phyloP scores from a whole-genome alignment of 2,329 filamentous ascomycete species.

The Colletotrichum trifolii region DNA sequence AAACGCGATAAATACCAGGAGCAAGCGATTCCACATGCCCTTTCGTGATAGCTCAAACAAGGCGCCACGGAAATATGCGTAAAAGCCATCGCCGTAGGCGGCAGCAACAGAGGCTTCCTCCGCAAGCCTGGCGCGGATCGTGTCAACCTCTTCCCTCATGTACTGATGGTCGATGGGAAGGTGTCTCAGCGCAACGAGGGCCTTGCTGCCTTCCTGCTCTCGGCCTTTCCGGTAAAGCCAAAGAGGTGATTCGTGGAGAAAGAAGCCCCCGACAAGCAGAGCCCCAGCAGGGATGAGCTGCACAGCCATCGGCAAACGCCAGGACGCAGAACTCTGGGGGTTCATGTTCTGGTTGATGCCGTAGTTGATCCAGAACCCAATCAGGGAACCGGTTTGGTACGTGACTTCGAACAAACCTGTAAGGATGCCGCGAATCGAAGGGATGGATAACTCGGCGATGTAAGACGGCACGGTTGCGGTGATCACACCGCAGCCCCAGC shows the following conservation, averaged over 20 bases:
- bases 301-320: slow-evolving; percentile 62
- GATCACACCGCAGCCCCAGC: slow-evolving; percentile 67
- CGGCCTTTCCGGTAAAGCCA: slow-evolving; percentile 40
- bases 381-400: slow-evolving; percentile 62
- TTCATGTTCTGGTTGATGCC: slow-evolving; percentile 55
- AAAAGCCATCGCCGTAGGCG: slow-evolving; percentile 46
- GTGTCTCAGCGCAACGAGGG: slow-evolving; percentile 55
- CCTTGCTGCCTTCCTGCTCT: slow-evolving; percentile 43
- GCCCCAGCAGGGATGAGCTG: slow-evolving; percentile 56
- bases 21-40: slow-evolving; percentile 54
- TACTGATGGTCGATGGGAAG: slow-evolving; percentile 54
- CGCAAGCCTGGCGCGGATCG: slow-evolving; percentile 51
- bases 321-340: slow-evolving; percentile 47
- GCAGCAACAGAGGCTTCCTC: slow-evolving; percentile 48
- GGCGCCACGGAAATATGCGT: slow-evolving; percentile 49
- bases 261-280: slow-evolving; percentile 56
- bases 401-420: slow-evolving; percentile 65
- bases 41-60: slow-evolving; percentile 49
- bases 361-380: slow-evolving; percentile 65
- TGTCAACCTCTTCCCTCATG: slow-evolving; percentile 60
- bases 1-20: slow-evolving; percentile 52
- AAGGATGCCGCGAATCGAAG: slow-evolving; percentile 67
- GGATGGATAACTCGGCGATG: slow-evolving; percentile 70
- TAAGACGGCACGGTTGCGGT: slow-evolving; percentile 71
- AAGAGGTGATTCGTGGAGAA: slow-evolving; percentile 45